Conservation (phyloP, 768 basidiomycete genomes). For the Rhodotorula taiwanensis region DNA sequence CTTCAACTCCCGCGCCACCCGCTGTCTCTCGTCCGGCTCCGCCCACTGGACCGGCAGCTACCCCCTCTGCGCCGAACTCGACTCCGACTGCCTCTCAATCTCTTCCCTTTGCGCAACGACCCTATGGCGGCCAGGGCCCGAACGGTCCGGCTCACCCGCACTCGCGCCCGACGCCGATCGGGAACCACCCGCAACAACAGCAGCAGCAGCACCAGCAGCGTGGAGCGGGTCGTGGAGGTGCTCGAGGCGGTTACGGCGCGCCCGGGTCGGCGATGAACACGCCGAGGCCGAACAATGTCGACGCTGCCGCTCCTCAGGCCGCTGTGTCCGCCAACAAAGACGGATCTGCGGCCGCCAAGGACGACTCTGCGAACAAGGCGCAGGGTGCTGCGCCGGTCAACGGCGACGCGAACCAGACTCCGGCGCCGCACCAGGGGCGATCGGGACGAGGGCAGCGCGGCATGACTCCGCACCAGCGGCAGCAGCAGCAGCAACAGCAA, state of each 20-base stretch:
- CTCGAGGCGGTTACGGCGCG: not conserved
- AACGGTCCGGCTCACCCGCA: not conserved
- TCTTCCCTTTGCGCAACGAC: not conserved
- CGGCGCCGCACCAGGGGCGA: not conserved
- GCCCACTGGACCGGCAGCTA: not conserved
- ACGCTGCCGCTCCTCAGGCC: too few relatives aligned
- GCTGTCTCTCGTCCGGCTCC: too few relatives aligned
- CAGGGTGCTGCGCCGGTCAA: not conserved
- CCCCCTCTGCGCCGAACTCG: not conserved
- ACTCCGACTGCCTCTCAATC: not conserved
- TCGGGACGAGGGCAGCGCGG: not conserved
- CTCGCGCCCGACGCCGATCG: not conserved
- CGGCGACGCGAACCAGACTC: not conserved
- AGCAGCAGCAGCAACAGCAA: not conserved
- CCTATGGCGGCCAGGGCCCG: not conserved
- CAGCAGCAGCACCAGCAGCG: too few relatives aligned
- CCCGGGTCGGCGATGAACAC: too few relatives aligned
- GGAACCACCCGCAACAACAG: conserved; percentile 8
- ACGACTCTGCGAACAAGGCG: not conserved
- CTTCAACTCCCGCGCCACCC: not conserved
- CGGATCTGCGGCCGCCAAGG: too few relatives aligned
- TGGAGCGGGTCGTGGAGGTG: conserved; percentile 2
- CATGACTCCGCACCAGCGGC: not conserved
- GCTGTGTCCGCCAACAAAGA: not conserved
- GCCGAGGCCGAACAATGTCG: too few relatives aligned